Base-by-base conservation (phyloP, 371 early-diverging fungal species). In the Circinella minor region DNA sequence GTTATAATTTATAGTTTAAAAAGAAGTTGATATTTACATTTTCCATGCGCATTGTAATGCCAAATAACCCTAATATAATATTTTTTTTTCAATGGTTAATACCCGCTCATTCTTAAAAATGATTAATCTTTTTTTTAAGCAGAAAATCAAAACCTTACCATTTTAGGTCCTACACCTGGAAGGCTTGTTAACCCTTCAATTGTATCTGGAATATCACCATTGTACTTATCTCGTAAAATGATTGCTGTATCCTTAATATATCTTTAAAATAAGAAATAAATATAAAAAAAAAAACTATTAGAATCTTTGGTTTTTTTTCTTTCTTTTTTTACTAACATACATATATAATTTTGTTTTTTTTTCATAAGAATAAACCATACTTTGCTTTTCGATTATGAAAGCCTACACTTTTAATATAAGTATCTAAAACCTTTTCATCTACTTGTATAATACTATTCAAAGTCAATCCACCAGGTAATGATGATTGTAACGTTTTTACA, bases 91-190 rank as follows among this genome's bases (percentile, higher is more conserved):
- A 54, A 11, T 54, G 2, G 3, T 4, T 36, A 27, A 27, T 27
- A 27, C 27, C 13, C 55, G 55, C 8, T 67, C 17, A 8, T n/a
- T 18, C 39, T 59, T 59, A n/a, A n/a, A n/a, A n/a, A n/a, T n/a
- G n/a, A n/a, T n/a, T n/a, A 0, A 27, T 27, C 43, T 43, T 43
- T 6, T 9, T 43, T 43, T 6, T 43, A n/a, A 3, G 13, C 8
- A 11, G 14, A 37, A 3, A 20, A 37, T 49, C 4, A 4, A 43
- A 3, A 27, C 11, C 36, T 57, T 43, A 66, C 91, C 96, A 99
- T 99, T 74, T 99, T 99, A 3, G 98, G 97, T 2, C 99, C 78
- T n/a, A 99, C 93, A 4, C 99, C 99, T 0, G 98, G 98, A 55
- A 99, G 77, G 46, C 82, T 85, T 10, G 90, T 78, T 67, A 98